Evolutionary conservation across 2,329 filamentous ascomycete genomes (phyloP).

Genomic region (Diatrype stigma): DNA sequence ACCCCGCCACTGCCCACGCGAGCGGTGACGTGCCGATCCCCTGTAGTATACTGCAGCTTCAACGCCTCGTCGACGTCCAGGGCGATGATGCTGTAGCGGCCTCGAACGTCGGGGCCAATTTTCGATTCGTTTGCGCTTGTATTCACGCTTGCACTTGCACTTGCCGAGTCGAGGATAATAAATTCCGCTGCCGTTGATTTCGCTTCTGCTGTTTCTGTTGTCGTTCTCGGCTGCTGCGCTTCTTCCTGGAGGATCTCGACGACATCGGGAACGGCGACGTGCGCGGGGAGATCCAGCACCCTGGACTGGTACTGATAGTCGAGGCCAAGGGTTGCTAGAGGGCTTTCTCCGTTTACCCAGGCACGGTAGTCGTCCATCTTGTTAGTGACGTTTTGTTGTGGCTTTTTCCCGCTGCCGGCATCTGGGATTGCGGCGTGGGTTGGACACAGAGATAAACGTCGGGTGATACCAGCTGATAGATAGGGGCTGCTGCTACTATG

Average conservation of each 20-base stretch:
- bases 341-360: constrained; percentile 15
- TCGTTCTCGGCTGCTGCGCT: background rate
- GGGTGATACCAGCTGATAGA: constrained; percentile 1
- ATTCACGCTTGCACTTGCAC: constrained; percentile 32
- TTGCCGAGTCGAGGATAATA: constrained; percentile 59
- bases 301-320: constrained; percentile 34
- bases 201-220: constrained; percentile 13
- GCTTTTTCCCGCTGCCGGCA: background rate
- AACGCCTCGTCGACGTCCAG: constrained; percentile 55
- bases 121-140: constrained; percentile 19
- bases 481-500: background rate
- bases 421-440: background rate
- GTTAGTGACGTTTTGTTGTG: background rate
- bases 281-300: constrained; percentile 39
- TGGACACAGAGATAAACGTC: constrained; percentile 5
- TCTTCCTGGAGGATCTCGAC: constrained; percentile 46
- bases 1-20: constrained; percentile 11
- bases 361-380: constrained; percentile 6
- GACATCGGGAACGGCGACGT: constrained; percentile 49
- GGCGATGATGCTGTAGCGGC: constrained; percentile 71
- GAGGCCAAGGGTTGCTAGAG: constrained; percentile 26
- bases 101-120: constrained; percentile 43
- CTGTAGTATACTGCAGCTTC: constrained; percentile 54
- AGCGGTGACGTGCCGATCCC: constrained; percentile 36
- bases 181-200: constrained; percentile 30